phyloP scores from a whole-genome alignment of 768 basidiomycete genomes.

The Mycena sanguinolenta region DNA sequence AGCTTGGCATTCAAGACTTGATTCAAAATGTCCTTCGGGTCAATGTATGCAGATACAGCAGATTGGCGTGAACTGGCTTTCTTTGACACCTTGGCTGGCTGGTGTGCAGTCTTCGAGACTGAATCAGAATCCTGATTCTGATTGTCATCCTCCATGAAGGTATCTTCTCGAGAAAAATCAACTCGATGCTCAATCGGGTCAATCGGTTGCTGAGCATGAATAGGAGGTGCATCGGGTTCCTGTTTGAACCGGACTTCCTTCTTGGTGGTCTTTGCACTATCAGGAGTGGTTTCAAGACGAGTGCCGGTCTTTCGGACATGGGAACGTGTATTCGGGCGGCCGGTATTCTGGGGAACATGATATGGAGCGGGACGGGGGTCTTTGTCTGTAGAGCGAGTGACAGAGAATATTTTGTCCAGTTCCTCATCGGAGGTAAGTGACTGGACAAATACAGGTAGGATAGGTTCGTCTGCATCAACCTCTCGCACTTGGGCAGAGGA shows the following conservation, averaged over 20 bases:
- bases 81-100: not conserved
- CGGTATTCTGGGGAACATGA: not conserved
- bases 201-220: not conserved
- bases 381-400: conserved; percentile 1
- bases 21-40: not conserved
- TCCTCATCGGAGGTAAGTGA: not conserved
- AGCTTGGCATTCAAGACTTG: not conserved
- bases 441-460: conserved; percentile 14
- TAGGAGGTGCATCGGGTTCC: not conserved
- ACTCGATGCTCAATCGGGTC: not conserved
- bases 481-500: not conserved
- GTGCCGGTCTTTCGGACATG: not conserved
- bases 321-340: not conserved
- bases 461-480: not conserved
- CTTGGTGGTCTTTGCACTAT: not conserved
- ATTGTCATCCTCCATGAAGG: conserved; percentile 8
- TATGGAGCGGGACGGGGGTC: not conserved
- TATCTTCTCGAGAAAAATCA: conserved; percentile 11
- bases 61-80: not conserved
- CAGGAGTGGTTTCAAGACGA: not conserved
- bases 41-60: not conserved
- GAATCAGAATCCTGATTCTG: not conserved
- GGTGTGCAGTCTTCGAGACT: not conserved
- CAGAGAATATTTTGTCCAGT: conserved; percentile 4
- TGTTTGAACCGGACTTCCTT: not conserved